phyloP scores from a whole-genome alignment of 345 rosid species.

The Camelina laxa region DNA sequence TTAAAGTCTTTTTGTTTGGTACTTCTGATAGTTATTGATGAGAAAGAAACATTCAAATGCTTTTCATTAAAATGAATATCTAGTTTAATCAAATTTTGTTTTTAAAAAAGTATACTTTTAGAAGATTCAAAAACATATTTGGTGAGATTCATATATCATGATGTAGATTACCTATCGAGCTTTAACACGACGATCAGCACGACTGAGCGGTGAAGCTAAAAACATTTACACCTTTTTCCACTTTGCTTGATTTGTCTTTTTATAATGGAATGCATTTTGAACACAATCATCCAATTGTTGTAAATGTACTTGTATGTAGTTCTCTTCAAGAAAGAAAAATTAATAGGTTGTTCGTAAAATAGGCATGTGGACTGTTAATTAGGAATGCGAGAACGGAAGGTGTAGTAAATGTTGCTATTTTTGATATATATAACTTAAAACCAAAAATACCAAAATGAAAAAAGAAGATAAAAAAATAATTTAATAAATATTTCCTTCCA shows the following conservation, averaged over 20 bases:
- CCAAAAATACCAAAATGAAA: no score
- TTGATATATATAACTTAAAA: no score
- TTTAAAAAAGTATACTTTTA: no score
- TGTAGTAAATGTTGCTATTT: neutral
- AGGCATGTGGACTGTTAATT: neutral
- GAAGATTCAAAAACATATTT: no score
- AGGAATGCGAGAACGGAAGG: neutral
- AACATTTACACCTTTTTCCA: neutral
- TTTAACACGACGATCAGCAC: no score
- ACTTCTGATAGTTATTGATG: no score
- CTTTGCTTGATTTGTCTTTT: neutral
- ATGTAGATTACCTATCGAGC: neutral
- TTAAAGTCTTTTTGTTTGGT: no score
- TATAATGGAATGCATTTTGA: neutral
- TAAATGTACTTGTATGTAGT: neutral
- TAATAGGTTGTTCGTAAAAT: neutral
- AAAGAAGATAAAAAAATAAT: no score
- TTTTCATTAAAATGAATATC: no score
- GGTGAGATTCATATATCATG: neutral
- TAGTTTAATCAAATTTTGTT: no score
- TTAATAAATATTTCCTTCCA: neutral
- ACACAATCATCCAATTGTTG: neutral
- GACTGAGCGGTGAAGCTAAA: no score
- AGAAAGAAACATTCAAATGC: no score
- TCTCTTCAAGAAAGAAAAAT: neutral